phyloP scores from a whole-genome alignment of 2,329 filamentous ascomycete species.

The Metarhizium sp. region DNA sequence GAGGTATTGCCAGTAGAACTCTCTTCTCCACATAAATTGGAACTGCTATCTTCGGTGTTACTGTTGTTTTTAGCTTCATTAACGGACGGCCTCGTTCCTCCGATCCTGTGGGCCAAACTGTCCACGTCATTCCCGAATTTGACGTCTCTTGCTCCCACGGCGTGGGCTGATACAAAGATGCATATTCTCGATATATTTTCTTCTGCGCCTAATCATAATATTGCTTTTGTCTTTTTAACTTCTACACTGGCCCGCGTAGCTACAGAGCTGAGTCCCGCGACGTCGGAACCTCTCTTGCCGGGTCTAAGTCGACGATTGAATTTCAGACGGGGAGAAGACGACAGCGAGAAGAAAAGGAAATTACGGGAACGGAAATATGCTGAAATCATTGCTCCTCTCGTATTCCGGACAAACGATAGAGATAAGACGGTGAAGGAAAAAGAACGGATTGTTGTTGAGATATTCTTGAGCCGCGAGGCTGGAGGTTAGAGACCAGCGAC shows the following conservation, averaged over 20 bases:
- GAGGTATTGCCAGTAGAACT: conserved; percentile 54
- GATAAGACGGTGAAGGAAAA: conserved; percentile 54
- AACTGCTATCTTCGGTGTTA: conserved; percentile 63
- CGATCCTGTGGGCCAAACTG: conserved; percentile 59
- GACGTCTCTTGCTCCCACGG: conserved; percentile 13
- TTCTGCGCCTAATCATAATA: conserved; percentile 67
- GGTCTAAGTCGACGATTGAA: conserved; percentile 36
- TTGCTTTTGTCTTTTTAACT: conserved; percentile 80
- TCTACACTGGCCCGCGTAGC: conserved; percentile 57
- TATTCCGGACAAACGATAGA: conserved; percentile 48
- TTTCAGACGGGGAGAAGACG: conserved; percentile 27
- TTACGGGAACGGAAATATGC: conserved; percentile 54
- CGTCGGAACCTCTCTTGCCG: conserved; percentile 17
- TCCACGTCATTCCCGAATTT: conserved; percentile 44
- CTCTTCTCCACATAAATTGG: conserved; percentile 58
- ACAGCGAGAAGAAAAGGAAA: conserved; percentile 35
- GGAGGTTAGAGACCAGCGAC: conserved; percentile 18
- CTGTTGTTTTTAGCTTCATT: conserved; percentile 66
- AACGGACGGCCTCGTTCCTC: conserved; percentile 69
- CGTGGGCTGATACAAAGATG: conserved; percentile 34
- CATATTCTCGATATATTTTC: conserved; percentile 65
- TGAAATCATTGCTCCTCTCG: conserved; percentile 51
- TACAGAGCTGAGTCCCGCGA: conserved; percentile 35
- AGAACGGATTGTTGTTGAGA: conserved; percentile 57
- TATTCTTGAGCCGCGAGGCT: conserved; percentile 43